Base-by-base conservation (phyloP, 352 stramenopile genomes). In the Pilasporangium apinafurcum region DNA sequence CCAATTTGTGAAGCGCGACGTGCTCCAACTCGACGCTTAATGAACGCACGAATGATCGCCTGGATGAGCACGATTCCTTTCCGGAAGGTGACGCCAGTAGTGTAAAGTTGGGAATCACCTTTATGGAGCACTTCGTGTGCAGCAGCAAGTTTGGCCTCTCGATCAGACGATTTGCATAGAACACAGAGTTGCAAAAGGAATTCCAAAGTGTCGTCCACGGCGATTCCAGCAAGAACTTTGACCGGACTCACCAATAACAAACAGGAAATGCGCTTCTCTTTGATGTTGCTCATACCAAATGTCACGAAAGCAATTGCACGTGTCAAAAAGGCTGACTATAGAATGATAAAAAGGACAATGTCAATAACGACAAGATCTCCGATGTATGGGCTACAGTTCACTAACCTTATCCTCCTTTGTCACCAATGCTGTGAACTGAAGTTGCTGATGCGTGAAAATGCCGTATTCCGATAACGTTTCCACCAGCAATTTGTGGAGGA, bases 201-300 rank as follows among this genome's bases (percentile, higher is more conserved):
- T 44, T 88, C 65, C 24, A 80, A 68, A 6, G 81, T 91, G 32
- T 88, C 67, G 21, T 72, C 44, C 0, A 93, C 70, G 0, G 57
- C 58, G 1, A 88, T 45, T 8, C 81, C 81, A 10, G 81, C 78
- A 5, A 93, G 63, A 21, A 93, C 74, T 56, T 87, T 83, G n/a
- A 91, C 44, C n/a, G 81, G 81, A 44, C 81, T 93, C 36, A 93
- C 77, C 16, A 89, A 63, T 17, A 93, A 44, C 24, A 93, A 51
- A 24, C 69, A 77, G 4, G 78, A 86, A n/a, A 88, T 65, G 34
- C 58, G 62, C 10, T 67, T 71, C 32, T 55, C 42, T 16, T 71
- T 64, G 20, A 70, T 47, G 12, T 56, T 48, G 0, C 37, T 32
- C 69, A 87, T 80, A 6, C 63, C 59, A 33, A 75, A 79, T 8